Evolutionary conservation across 176 grass and related monocot genomes (phyloP), one percentile per base, ranked within the genome.

Genomic region (Areca catechu): DNA sequence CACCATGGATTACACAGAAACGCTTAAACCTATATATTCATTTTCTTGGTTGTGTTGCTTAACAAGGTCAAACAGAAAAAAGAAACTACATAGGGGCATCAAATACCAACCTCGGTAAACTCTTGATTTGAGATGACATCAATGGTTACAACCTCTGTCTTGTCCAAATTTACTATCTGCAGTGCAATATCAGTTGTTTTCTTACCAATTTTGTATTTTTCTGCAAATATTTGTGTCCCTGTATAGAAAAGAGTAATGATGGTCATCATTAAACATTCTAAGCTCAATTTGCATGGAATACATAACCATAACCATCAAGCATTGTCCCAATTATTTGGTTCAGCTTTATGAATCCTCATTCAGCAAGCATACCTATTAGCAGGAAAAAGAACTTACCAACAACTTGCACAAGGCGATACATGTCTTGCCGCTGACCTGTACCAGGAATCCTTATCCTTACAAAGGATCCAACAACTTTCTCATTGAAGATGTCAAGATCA

Each of bases 51-150:
- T 43, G 34, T 12, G 34, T 20, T 61, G 58, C 16, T 61, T 5
- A 4, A 34, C 29, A 61, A 57, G 22, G 15, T 24, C 15, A 15
- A 18, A 29, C 10, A 24, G 16, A 28, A 24, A 20, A 43, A 14
- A 58, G 58, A 22, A 30, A 12, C 14, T 23, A 61, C 61, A 54
- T 51, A 16, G 7, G 3, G 34, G 6, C 34, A 20, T 17, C 65
- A 79, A 22, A 29, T 54, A 20, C 55, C 56, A 71, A 99, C 94
- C 94, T 93, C 84, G 34, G 86, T 89, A 25, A 99, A 99, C 66
- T 99, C 88, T 71, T 93, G 88, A 73, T 99, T 99, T 29, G 94
- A 99, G 73, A 99, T 86, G 0, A 82, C 78, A 89, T 99, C 94
- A 72, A 90, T 88, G 21, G 76, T 78, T 61, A 90, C 78, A 71